Percentiles rank a stretch among this genome's conserved stretches.
These are phyloP conservation scores for Cercospora janseana DNA, from an alignment of 2,329 filamentous ascomycete genomes.

Conservation along the genomic window DNA sequence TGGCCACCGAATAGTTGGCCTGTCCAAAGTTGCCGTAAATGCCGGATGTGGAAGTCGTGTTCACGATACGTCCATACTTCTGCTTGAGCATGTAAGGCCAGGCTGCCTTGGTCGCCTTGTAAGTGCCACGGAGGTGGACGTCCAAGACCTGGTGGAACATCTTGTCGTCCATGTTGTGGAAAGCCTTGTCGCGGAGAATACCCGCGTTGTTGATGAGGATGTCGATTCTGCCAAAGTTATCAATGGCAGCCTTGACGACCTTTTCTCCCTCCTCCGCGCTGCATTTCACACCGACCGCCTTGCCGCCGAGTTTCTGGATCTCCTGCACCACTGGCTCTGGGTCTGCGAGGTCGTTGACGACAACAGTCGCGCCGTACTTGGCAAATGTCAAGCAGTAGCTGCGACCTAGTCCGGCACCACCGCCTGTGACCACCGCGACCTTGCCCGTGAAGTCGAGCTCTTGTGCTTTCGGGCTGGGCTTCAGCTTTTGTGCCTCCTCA, in stretches of 20 bases:
- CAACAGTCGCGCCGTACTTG: conserved; percentile 77
- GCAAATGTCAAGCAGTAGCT: conserved; percentile 86
- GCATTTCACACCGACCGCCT: conserved; percentile 89
- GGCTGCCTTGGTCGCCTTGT: conserved; percentile 94
- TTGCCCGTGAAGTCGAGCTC: conserved; percentile 78
- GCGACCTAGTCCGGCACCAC: conserved; percentile 85
- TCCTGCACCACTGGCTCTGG: conserved; percentile 88
- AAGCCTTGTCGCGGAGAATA: conserved; percentile 96
- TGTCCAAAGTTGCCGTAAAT: conserved; percentile 99
- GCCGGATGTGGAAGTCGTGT: conserved; percentile 94
- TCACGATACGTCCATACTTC: conserved; percentile 95
- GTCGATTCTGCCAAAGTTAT: conserved; percentile 88
- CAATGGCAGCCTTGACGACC: conserved; percentile 89
- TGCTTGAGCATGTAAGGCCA: conserved; percentile 98
- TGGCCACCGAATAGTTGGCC: conserved; percentile 83
- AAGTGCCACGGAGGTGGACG: conserved; percentile 90
- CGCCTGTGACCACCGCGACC: conserved; percentile 83
- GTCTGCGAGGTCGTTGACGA: conserved; percentile 94
- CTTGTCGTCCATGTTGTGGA: conserved; percentile 93
- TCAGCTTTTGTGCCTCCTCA: conserved; percentile 77
- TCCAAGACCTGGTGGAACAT: conserved; percentile 90
- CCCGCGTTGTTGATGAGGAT: conserved; percentile 97
- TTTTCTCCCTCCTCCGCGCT: conserved; percentile 89
- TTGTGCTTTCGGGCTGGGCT: conserved; percentile 68
- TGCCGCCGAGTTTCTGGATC: conserved; percentile 84